phyloP scores from a whole-genome alignment of 208 protist species.

The Lotmaria passim region DNA sequence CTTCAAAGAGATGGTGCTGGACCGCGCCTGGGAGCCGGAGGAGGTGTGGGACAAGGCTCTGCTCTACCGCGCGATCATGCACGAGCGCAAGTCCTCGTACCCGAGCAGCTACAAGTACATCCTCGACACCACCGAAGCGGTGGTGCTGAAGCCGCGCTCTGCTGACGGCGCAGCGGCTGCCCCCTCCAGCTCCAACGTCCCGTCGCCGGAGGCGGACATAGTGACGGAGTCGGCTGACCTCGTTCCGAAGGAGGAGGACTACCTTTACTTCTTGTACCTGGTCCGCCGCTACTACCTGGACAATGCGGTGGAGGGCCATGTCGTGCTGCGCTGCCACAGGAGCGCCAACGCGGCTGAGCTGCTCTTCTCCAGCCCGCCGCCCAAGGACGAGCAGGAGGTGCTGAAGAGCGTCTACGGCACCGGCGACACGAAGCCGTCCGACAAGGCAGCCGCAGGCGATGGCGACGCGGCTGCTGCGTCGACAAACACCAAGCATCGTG shows the following conservation, averaged over 20 bases:
- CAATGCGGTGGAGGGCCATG: conserved; percentile 86
- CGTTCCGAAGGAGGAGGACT: conserved; percentile 59
- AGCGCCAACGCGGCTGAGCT: conserved; percentile 60
- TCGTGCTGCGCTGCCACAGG: conserved; percentile 84
- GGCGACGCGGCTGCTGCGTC: not conserved
- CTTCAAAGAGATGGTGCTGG: conserved; percentile 82
- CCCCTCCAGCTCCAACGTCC: not conserved
- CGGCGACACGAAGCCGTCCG: not conserved
- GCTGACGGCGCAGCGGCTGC: not conserved
- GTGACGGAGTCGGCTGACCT: conserved; percentile 11
- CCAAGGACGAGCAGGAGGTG: conserved; percentile 80
- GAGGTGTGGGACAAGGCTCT: conserved; percentile 88
- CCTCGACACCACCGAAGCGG: conserved; percentile 52
- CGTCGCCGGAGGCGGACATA: not conserved
- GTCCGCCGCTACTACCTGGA: conserved; percentile 85
- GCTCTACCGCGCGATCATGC: conserved; percentile 79
- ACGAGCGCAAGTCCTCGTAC: conserved; percentile 71
- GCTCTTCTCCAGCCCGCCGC: conserved; percentile 80
- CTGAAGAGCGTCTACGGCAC: conserved; percentile 23
- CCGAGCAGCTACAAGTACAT: conserved; percentile 75
- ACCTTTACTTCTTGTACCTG: conserved; percentile 78
- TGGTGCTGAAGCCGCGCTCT: conserved; percentile 33
- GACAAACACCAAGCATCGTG: not conserved
- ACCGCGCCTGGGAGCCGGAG: conserved; percentile 56
- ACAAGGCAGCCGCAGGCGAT: not conserved